Evolutionary conservation across 768 basidiomycete species (phyloP).

Genomic region (Mycena rosella): DNA sequence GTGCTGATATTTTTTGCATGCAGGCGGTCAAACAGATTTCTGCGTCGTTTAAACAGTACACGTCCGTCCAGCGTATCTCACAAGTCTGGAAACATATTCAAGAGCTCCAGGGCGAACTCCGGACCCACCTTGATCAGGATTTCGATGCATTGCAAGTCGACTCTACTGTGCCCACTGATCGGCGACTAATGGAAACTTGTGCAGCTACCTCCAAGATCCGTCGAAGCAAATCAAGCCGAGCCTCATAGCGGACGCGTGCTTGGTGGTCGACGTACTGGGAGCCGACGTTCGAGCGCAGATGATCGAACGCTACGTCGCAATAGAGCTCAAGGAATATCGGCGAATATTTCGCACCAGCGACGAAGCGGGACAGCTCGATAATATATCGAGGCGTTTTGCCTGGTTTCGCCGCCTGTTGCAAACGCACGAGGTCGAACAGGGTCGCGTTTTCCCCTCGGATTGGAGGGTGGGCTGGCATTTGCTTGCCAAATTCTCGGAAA

Average conservation of each 20-base stretch:
- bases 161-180: neutral
- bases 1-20: neutral
- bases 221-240: conserved; percentile 73
- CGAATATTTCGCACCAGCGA: conserved; percentile 94
- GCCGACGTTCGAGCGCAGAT: conserved; percentile 84
- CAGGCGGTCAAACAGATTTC: conserved; percentile 93
- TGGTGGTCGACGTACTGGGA: conserved; percentile 91
- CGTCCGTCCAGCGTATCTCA: conserved; percentile 79
- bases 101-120: conserved; percentile 86
- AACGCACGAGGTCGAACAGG: conserved; percentile 90
- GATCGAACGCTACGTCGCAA: conserved; percentile 88
- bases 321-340: conserved; percentile 95
- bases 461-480: conserved; percentile 92
- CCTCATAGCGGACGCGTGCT: conserved; percentile 84
- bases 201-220: conserved; percentile 85
- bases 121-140: conserved; percentile 85
- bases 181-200: neutral
- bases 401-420: conserved; percentile 93
- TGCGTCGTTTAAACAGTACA: conserved; percentile 82
- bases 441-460: conserved; percentile 82
- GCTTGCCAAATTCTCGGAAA: conserved; percentile 88
- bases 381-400: conserved; percentile 90
- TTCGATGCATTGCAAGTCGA: conserved; percentile 91
- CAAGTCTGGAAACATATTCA: conserved; percentile 85
- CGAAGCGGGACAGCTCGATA: conserved; percentile 97